These are phyloP conservation scores for Rhynchospora pubera DNA, from an alignment of 176 grass and related monocot species.

Conservation along the genomic window DNA sequence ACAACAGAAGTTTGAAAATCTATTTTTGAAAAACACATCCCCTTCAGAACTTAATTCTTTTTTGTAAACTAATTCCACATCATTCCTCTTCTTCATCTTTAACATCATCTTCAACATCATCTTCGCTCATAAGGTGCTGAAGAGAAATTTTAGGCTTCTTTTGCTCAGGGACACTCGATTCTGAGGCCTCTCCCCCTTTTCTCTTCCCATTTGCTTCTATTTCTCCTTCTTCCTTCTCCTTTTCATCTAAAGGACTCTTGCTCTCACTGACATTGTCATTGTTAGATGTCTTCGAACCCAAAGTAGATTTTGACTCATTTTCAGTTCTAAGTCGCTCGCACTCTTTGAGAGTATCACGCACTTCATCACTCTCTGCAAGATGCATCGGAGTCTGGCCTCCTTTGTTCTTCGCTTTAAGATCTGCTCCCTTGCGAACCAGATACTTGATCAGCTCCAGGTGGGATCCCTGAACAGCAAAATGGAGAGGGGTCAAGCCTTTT, in stretches of 20 bases:
- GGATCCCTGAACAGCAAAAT: conserved; percentile 81
- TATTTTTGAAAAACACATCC: neutral
- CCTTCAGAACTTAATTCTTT: neutral
- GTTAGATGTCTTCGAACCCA: conserved; percentile 3
- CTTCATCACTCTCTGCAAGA: conserved; percentile 67
- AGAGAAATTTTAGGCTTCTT: conserved; percentile 79
- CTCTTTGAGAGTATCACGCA: conserved; percentile 54
- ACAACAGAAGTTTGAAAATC: neutral
- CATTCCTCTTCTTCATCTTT: conserved; percentile 40
- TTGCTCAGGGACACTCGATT: neutral
- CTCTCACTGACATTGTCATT: neutral
- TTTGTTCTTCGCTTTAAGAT: conserved; percentile 67
- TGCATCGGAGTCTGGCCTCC: conserved; percentile 66
- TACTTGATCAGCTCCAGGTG: conserved; percentile 77
- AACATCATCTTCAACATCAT: too few species aligned
- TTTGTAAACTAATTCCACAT: conserved; percentile 13
- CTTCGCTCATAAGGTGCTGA: conserved; percentile 59
- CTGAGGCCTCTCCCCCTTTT: conserved; percentile 27
- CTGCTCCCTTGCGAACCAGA: conserved; percentile 58
- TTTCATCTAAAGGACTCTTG: conserved; percentile 24
- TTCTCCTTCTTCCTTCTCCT: conserved; percentile 22
- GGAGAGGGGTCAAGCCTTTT: conserved; percentile 70
- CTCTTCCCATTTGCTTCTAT: conserved; percentile 43
- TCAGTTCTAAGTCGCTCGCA: conserved; percentile 45
- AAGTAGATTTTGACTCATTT: conserved; percentile 37